These are phyloP conservation scores for Epichloe typhina DNA, from an alignment of 2,329 filamentous ascomycete species.

Conservation along the genomic window DNA sequence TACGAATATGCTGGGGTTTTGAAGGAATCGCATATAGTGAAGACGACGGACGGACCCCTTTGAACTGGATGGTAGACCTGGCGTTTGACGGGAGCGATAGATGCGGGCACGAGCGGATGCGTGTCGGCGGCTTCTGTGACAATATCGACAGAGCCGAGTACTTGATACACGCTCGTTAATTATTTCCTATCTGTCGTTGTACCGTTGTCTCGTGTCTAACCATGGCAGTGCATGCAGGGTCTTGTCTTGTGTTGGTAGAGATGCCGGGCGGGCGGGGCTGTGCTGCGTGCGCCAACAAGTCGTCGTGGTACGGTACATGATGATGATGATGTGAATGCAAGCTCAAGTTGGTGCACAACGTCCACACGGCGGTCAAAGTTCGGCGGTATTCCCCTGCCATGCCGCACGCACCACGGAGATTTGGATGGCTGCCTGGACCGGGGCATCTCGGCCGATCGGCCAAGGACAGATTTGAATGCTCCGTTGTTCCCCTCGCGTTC, in stretches of 20 bases:
- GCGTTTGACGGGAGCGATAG: slow-evolving; percentile 1
- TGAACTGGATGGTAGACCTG: background rate
- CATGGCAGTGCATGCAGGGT: background rate
- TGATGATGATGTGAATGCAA: background rate
- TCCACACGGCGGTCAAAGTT: background rate
- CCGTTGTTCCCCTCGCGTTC: too few species aligned
- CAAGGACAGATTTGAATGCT: too few species aligned
- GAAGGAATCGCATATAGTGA: background rate
- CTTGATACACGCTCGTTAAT: background rate
- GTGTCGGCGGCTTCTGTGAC: background rate
- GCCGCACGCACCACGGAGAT: too few species aligned
- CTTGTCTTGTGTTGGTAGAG: background rate
- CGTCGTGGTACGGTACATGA: background rate
- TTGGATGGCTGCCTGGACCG: background rate
- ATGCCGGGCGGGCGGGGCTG: background rate
- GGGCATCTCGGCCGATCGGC: background rate
- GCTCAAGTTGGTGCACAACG: background rate
- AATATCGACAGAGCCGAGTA: too few species aligned
- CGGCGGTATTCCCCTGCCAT: background rate
- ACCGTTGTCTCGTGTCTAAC: too few species aligned
- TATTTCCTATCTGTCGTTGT: too few species aligned
- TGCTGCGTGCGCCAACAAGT: background rate
- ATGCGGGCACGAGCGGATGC: background rate
- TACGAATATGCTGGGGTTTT: too few species aligned
- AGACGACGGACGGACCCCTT: background rate